Conservation (phyloP, 208 protist genomes). For the Vickermania ingenoplastis region DNA sequence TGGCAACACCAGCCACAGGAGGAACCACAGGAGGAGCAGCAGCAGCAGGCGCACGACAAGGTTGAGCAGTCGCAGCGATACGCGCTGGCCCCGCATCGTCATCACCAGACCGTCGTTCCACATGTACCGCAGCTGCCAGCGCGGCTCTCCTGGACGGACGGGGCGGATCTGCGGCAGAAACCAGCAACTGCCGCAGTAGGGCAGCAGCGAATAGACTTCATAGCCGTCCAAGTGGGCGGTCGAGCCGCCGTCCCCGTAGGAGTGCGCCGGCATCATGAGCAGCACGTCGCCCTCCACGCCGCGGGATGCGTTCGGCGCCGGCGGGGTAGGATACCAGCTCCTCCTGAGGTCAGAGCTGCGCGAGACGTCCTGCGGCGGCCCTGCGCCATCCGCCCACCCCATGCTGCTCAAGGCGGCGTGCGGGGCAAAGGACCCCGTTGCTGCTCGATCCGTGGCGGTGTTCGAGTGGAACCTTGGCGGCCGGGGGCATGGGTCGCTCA, state of each 20-base stretch:
- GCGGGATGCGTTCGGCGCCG: conserved; percentile 43
- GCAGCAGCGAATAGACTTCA: conserved; percentile 63
- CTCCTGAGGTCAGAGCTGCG: too few relatives aligned
- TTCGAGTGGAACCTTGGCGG: too few relatives aligned
- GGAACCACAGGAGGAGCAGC: conserved; percentile 55
- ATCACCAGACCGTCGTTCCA: conserved; percentile 34
- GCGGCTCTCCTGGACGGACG: conserved; percentile 16
- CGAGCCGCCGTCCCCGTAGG: background rate
- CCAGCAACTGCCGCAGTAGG: conserved; percentile 68
- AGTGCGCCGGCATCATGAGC: background rate
- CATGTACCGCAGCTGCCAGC: conserved; percentile 32
- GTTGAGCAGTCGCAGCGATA: conserved; percentile 40
- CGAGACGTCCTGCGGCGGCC: too few relatives aligned
- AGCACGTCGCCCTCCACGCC: too few relatives aligned
- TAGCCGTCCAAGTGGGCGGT: conserved; percentile 24
- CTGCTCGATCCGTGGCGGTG: too few relatives aligned
- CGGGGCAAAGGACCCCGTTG: too few relatives aligned
- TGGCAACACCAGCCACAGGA: conserved; percentile 58
- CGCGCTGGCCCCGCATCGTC: conserved; percentile 33
- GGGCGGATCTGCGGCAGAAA: conserved; percentile 51
- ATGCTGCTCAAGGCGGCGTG: too few relatives aligned
- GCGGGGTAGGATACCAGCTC: too few relatives aligned
- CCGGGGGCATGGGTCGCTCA: too few relatives aligned
- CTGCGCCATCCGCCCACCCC: too few relatives aligned
- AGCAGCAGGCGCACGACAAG: conserved; percentile 53